Base-by-base conservation (phyloP, 192 early-diverging fungal genomes). In the Coemansia sp. region DNA sequence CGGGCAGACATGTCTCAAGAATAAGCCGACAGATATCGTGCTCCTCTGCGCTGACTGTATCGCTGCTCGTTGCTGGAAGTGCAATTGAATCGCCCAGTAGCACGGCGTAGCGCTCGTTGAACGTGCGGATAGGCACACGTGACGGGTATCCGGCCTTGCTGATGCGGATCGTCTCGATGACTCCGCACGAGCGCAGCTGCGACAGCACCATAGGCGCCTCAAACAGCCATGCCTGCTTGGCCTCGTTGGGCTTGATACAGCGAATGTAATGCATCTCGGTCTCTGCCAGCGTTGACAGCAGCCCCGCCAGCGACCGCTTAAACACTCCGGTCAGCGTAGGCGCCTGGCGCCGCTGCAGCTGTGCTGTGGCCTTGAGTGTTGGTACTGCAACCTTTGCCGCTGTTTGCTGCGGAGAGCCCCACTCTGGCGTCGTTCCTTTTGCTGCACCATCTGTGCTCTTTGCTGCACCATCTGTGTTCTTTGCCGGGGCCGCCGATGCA, bases 81-180 rank as follows among this genome's bases (percentile, higher is more conserved):
- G 25, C 55, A 15, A 25, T 17, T 20, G 24, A 40, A 25, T 26
- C 15, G 21, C 63, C 24, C 8, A 79, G 53, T 26, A 79, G 68
- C 52, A 81, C 56, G 1, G 69, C 31, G 60, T 81, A 81, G 24
- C 95, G 93, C 73, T 94, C 90, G 56, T 90, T 92, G 76, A 98
- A 99, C 25, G 96, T 94, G 46, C 84, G 83, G 77, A 90, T 96
- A 0, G 89, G 87, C 82, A 89, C 90, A 23, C 93, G 85, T 3
- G 90, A 90, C 17, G 97, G 97, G 67, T 98, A 99, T 34, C 97
- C 97, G 11, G 96, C 96, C 74, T 93, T 94, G 74, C 88, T 90
- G 82, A 99, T 99, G 31, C 95, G 91, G 75, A 99, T 99, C 10
- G 96, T 98, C 84, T 99, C 97, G 28, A 99, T 79, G 23, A 99